These are phyloP conservation scores for Trichophyton benhamiae DNA, from an alignment of 2,329 filamentous ascomycete genomes.

Conservation along the genomic window DNA sequence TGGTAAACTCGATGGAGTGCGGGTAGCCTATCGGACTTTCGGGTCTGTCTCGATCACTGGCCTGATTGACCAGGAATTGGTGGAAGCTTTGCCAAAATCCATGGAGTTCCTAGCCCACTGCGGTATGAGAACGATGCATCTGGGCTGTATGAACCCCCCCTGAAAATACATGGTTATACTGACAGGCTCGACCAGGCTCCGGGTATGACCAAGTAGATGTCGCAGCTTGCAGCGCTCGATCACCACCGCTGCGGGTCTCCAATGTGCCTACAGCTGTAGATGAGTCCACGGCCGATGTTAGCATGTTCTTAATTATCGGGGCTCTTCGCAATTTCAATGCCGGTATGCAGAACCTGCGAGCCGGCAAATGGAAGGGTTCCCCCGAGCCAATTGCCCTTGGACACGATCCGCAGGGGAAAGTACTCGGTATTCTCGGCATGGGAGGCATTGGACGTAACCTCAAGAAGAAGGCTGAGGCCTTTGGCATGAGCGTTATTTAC, in stretches of 20 bases:
- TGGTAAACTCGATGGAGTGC: slow-evolving; percentile 53
- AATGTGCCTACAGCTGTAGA: slow-evolving; percentile 74
- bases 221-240: slow-evolving; percentile 53
- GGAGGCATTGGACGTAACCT: slow-evolving; percentile 71
- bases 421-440: slow-evolving; percentile 73
- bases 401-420: slow-evolving; percentile 66
- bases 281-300: slow-evolving; percentile 70
- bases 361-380: slow-evolving; percentile 54
- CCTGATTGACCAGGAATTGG: slow-evolving; percentile 56
- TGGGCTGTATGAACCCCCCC: background rate
- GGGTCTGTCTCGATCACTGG: slow-evolving; percentile 53
- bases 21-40: slow-evolving; percentile 61
- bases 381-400: slow-evolving; percentile 45
- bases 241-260: slow-evolving; percentile 52
- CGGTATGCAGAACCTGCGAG: slow-evolving; percentile 53
- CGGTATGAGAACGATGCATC: slow-evolving; percentile 19
- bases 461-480: slow-evolving; percentile 59
- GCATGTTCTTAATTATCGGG: slow-evolving; percentile 69
- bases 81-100: slow-evolving; percentile 37
- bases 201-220: slow-evolving; percentile 79
- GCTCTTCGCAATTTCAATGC: slow-evolving; percentile 62
- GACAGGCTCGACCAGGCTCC: slow-evolving; percentile 40
- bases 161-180: background rate
- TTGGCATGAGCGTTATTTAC: slow-evolving; percentile 65
- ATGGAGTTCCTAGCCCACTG: slow-evolving; percentile 30